Conservation (phyloP, 2,329 filamentous ascomycete genomes). For the Drechmeria coniospora region DNA sequence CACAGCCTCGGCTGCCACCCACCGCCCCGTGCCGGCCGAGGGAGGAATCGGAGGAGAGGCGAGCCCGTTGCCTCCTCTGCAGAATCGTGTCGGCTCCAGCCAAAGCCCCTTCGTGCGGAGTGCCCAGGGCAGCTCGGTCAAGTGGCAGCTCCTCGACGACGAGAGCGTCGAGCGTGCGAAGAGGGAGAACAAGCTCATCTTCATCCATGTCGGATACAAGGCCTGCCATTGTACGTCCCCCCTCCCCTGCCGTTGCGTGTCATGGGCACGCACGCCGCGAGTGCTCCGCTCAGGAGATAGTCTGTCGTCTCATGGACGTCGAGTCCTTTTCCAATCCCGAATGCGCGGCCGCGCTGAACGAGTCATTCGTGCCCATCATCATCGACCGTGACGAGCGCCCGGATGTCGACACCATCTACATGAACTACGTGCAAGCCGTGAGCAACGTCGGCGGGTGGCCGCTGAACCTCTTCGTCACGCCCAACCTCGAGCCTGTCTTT, state of each 20-base stretch:
- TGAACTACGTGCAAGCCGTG: constrained; percentile 94
- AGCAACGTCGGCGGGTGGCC: constrained; percentile 88
- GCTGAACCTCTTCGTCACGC: constrained; percentile 89
- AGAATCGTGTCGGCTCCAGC: constrained; percentile 21
- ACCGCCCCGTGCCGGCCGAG: constrained; percentile 13
- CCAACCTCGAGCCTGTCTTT: constrained; percentile 84
- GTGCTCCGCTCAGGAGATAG: constrained; percentile 25
- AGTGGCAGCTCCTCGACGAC: constrained; percentile 79
- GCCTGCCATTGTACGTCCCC: constrained; percentile 73
- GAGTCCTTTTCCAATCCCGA: constrained; percentile 80
- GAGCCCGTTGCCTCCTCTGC: constrained; percentile 10
- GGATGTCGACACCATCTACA: constrained; percentile 89
- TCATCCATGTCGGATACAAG: constrained; percentile 86
- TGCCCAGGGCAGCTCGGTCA: constrained; percentile 68
- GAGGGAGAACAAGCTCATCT: constrained; percentile 73
- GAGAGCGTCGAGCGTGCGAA: constrained; percentile 64
- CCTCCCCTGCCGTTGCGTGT: too few relatives aligned
- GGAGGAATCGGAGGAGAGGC: constrained; percentile 6
- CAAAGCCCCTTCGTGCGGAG: constrained; percentile 46
- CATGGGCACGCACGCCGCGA: too few relatives aligned
- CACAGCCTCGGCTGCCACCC: constrained; percentile 18
- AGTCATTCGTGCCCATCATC: constrained; percentile 78
- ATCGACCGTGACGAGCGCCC: constrained; percentile 89
- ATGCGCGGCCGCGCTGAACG: constrained; percentile 70
- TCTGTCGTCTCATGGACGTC: constrained; percentile 80